Evolutionary conservation across 2,329 filamentous ascomycete genomes (phyloP).

Genomic region (Neonectria ditissima): DNA sequence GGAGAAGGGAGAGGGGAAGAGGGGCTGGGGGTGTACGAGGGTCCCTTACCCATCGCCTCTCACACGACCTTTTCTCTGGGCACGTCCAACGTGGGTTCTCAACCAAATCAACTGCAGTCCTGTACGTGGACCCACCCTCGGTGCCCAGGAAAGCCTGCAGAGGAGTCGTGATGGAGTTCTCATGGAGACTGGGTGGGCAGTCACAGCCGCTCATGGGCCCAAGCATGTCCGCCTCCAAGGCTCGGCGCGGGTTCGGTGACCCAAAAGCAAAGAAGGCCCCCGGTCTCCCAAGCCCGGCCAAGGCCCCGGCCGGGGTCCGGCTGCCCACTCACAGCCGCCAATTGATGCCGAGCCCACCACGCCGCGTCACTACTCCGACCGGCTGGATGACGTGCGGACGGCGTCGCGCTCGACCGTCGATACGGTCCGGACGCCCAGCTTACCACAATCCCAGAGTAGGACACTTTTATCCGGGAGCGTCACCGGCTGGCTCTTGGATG

Average conservation of each 20-base stretch:
- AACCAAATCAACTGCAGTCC: constrained; percentile 29
- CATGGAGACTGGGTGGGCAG: constrained; percentile 26
- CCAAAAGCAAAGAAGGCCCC: constrained; percentile 33
- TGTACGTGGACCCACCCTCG: constrained; percentile 31
- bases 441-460: constrained; percentile 5
- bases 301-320: constrained; percentile 30
- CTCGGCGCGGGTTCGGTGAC: constrained; percentile 34
- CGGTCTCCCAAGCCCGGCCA: constrained; percentile 39
- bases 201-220: constrained; percentile 18
- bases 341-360: constrained; percentile 43
- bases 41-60: constrained; percentile 7
- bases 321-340: constrained; percentile 33
- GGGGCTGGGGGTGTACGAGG: constrained; percentile 22
- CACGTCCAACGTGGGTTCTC: constrained; percentile 41
- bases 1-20: not conserved
- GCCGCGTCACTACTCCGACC: constrained; percentile 42
- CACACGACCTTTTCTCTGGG: constrained; percentile 9
- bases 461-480: constrained; percentile 23
- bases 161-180: constrained; percentile 12
- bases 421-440: constrained; percentile 21
- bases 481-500: constrained; percentile 31
- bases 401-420: constrained; percentile 27
- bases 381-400: constrained; percentile 40
- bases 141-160: constrained; percentile 27
- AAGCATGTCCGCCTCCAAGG: constrained; percentile 31